phyloP scores from a whole-genome alignment of 140 eudicot species.

The Cichorium intybus region DNA sequence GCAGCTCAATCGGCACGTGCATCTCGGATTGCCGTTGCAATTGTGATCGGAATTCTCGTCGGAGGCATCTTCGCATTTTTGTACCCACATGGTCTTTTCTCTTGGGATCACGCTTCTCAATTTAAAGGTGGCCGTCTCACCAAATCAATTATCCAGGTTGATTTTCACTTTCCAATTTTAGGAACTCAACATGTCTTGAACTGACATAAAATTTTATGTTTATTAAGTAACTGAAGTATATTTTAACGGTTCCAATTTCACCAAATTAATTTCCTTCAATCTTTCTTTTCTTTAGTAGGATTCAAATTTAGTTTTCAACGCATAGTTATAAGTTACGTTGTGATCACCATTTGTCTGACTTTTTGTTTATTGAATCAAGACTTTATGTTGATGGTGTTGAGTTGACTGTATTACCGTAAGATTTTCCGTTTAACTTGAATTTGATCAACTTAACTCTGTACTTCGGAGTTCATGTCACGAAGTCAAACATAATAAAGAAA shows the following conservation, averaged over 20 bases:
- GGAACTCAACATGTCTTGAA: too few relatives aligned
- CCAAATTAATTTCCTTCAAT: too few relatives aligned
- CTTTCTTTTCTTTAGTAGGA: not conserved
- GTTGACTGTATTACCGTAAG: not conserved
- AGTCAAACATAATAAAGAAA: too few relatives aligned
- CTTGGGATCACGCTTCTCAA: conserved; percentile 12
- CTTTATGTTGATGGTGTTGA: conserved; percentile 2
- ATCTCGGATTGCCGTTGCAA: conserved; percentile 45
- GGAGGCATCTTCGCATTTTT: conserved; percentile 51
- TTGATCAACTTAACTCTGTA: too few relatives aligned
- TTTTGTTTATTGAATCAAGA: not conserved
- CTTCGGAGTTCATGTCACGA: too few relatives aligned
- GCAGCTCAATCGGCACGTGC: conserved; percentile 26
- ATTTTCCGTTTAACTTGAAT: not conserved
- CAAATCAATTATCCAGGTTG: conserved; percentile 55
- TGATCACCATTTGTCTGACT: conserved; percentile 10
- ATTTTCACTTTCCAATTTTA: too few relatives aligned
- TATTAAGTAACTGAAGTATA: too few relatives aligned
- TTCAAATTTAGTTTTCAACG: not conserved
- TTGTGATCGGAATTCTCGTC: conserved; percentile 39
- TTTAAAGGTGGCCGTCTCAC: conserved; percentile 29
- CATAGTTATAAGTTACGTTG: not conserved
- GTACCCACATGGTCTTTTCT: conserved; percentile 49
- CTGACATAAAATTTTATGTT: not conserved
- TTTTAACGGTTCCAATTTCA: too few relatives aligned